A percentile compares a stretch with the other conserved stretches of the same genome.
Conservation (phyloP, 176 grass and related monocot species). For the Bonia amplexicaulis region DNA sequence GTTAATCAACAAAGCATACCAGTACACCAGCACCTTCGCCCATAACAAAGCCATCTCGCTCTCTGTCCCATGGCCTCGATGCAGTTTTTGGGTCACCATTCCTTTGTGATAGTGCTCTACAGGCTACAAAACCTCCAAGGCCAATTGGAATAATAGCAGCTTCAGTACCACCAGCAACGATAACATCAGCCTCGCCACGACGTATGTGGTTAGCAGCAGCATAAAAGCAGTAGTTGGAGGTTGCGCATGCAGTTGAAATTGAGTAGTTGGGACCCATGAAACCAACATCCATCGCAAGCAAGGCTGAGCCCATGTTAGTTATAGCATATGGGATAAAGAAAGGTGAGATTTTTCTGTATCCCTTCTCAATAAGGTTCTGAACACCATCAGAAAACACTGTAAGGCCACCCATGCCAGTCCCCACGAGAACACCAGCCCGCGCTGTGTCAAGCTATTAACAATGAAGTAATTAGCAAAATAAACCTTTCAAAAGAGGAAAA, state of each 20-base stretch:
- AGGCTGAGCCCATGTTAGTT: slow-evolving; percentile 60
- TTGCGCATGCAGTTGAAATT: slow-evolving; percentile 72
- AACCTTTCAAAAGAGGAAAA: background rate
- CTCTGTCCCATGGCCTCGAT: slow-evolving; percentile 67
- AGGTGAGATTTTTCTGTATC: slow-evolving; percentile 54
- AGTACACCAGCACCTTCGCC: slow-evolving; percentile 72
- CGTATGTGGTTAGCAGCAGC: slow-evolving; percentile 67
- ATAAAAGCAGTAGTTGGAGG: slow-evolving; percentile 63
- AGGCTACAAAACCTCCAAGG: slow-evolving; percentile 63
- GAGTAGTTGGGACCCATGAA: slow-evolving; percentile 69
- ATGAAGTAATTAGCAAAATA: background rate
- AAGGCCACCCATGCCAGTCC: slow-evolving; percentile 60
- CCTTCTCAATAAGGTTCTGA: slow-evolving; percentile 58
- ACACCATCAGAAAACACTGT: slow-evolving; percentile 49
- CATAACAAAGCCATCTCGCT: slow-evolving; percentile 70
- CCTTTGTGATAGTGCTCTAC: slow-evolving; percentile 63
- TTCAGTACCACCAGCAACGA: slow-evolving; percentile 61
- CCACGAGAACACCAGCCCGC: slow-evolving; percentile 59
- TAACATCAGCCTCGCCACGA: slow-evolving; percentile 61
- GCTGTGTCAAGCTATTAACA: slow-evolving; percentile 46
- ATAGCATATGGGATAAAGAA: slow-evolving; percentile 67
- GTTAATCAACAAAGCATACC: slow-evolving; percentile 20
- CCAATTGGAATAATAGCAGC: slow-evolving; percentile 61
- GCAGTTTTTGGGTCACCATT: slow-evolving; percentile 56
- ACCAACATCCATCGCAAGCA: slow-evolving; percentile 65